These are phyloP conservation scores for Globisporangium rhizosaccharum DNA, from an alignment of 352 stramenopile genomes.

Conservation along the genomic window DNA sequence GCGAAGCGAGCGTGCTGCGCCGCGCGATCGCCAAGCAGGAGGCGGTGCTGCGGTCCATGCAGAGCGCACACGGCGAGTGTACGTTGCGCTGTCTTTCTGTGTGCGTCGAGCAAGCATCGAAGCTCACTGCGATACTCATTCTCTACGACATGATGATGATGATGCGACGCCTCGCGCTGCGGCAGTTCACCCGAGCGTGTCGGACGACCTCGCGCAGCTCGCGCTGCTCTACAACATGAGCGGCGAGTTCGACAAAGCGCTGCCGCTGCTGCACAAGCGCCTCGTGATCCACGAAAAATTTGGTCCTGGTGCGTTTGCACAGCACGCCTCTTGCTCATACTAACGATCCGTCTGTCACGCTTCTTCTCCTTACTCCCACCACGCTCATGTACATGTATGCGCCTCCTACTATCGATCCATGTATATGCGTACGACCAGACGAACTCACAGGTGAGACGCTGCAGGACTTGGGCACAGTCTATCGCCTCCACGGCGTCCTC, in stretches of 20 bases:
- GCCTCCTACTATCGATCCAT: background rate
- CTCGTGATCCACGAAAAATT: conserved; percentile 85
- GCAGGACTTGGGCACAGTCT: conserved; percentile 62
- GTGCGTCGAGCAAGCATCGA: background rate
- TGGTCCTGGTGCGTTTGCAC: conserved; percentile 37
- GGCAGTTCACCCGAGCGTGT: conserved; percentile 43
- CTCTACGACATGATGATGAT: background rate
- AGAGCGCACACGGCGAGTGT: conserved; percentile 50
- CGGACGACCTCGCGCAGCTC: conserved; percentile 64
- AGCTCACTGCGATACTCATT: background rate
- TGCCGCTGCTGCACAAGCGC: conserved; percentile 61
- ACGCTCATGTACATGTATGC: background rate
- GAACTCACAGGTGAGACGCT: conserved; percentile 56
- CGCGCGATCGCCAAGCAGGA: conserved; percentile 51
- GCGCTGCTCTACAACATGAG: conserved; percentile 68
- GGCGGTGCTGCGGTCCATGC: conserved; percentile 33
- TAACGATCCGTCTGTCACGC: too few relatives aligned
- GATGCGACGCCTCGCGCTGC: too few relatives aligned
- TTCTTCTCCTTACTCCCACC: too few relatives aligned
- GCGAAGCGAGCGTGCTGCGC: conserved; percentile 28
- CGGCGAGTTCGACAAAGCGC: conserved; percentile 54
- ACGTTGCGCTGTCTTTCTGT: conserved; percentile 3
- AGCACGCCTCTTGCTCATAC: too few relatives aligned
- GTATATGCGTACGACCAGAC: conserved; percentile 14
- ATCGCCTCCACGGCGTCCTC: conserved; percentile 44